These are phyloP conservation scores for Scheffersomyces illinoinensis DNA, from an alignment of 1,139 yeast species.

Conservation along the genomic window DNA sequence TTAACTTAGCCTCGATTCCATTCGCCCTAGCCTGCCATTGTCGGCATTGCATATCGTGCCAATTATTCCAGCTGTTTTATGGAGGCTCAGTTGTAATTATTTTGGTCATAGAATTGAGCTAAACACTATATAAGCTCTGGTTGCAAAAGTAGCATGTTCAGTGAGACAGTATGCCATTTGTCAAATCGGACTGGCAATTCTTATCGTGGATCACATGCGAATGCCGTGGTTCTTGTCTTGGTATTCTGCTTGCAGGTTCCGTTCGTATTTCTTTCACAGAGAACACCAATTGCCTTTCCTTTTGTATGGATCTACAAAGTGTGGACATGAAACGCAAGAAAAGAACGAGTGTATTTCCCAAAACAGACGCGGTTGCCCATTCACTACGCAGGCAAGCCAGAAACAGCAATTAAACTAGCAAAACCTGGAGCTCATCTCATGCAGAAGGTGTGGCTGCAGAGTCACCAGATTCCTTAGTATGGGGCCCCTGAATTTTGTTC, in stretches of 20 bases:
- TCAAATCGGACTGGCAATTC: no score
- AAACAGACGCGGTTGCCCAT: not conserved
- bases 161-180: no score
- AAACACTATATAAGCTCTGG: no score
- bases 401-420: not conserved
- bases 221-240: not conserved
- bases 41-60: no score
- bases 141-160: no score
- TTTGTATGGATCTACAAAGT: not conserved
- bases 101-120: not conserved
- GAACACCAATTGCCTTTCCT: not conserved
- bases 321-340: not conserved
- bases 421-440: not conserved
- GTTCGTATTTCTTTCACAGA: no score
- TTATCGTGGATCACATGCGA: not conserved
- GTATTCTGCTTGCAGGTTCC: not conserved
- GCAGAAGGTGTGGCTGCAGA: not conserved
- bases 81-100: no score
- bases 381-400: not conserved
- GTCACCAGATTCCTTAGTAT: not conserved
- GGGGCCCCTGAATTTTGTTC: not conserved
- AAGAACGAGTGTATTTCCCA: not conserved
- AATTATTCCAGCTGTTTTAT: not conserved
- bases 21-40: not conserved
- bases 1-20: not conserved